Conservation (phyloP, 345 rosid species). For the Eucalyptus melliodora region DNA sequence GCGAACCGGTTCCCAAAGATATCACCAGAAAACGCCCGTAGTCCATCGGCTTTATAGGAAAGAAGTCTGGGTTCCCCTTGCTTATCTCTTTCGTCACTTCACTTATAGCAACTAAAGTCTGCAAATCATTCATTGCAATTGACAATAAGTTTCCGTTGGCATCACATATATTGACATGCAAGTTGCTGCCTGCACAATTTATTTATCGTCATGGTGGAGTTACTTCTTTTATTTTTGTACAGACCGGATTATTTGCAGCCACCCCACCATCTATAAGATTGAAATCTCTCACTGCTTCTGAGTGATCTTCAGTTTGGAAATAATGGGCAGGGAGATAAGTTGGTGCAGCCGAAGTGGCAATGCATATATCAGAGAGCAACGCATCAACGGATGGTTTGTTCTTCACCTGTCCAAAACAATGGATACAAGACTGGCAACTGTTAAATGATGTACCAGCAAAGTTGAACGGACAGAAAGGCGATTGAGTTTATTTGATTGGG, state of each 20-base stretch:
- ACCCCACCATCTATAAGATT: background rate
- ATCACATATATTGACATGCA: background rate
- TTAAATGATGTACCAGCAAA: background rate
- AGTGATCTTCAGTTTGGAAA: background rate
- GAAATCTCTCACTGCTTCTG: background rate
- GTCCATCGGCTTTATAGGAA: constrained; percentile 5
- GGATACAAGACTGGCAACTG: background rate
- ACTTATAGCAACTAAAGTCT: constrained; percentile 2
- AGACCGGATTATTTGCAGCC: background rate
- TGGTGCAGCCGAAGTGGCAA: background rate
- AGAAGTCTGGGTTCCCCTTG: constrained; percentile 2
- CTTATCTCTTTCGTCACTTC: constrained; percentile 3
- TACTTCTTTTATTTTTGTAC: background rate
- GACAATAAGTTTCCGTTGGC: background rate
- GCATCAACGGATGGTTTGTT: background rate
- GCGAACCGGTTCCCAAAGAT: constrained; percentile 5
- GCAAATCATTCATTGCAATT: background rate
- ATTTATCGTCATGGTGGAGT: background rate
- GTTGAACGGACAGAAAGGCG: background rate
- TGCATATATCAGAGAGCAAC: background rate
- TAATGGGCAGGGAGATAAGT: background rate
- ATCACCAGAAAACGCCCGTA: constrained; percentile 5
- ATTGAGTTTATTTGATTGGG: background rate
- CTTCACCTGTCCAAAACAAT: background rate
- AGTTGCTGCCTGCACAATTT: background rate